Conservation (phyloP, 257 asterid genomes). For the Solanum appendiculatum region DNA sequence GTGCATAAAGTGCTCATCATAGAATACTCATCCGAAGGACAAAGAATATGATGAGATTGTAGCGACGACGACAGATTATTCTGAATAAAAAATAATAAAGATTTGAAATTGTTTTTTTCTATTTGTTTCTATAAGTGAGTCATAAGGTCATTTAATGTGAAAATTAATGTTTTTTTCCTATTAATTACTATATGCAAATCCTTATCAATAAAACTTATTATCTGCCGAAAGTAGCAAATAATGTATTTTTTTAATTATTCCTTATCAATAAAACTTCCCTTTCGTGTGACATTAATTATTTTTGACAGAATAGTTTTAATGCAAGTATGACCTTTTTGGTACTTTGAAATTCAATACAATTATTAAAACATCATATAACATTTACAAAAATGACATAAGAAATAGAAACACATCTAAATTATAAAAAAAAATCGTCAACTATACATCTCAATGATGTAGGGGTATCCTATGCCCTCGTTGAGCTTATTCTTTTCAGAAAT, state of each 20-base stretch:
- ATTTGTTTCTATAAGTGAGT: neutral
- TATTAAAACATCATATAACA: too few species aligned
- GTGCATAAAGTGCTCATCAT: fast-evolving
- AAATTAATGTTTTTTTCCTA: neutral
- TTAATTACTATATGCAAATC: neutral
- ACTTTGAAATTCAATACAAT: too few species aligned
- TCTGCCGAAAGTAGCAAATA: neutral
- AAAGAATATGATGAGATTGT: too few species aligned
- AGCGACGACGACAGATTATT: too few species aligned
- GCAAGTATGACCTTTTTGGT: neutral
- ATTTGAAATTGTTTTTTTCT: neutral
- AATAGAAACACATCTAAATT: too few species aligned
- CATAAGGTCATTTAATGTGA: neutral
- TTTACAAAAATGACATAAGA: neutral
- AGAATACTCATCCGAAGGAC: too few species aligned
- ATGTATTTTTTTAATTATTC: neutral
- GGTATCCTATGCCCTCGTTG: fast-evolving
- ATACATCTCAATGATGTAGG: neutral
- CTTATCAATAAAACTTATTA: neutral
- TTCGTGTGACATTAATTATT: neutral
- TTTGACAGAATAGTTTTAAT: neutral
- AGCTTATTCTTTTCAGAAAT: neutral
- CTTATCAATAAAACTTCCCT: neutral
- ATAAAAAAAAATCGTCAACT: too few species aligned
- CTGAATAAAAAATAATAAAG: neutral